Percentiles rank a stretch among this genome's conserved stretches.
Evolutionary conservation across 805 yeast species (phyloP).

Genomic region (Wickerhamiella qilinensis): DNA sequence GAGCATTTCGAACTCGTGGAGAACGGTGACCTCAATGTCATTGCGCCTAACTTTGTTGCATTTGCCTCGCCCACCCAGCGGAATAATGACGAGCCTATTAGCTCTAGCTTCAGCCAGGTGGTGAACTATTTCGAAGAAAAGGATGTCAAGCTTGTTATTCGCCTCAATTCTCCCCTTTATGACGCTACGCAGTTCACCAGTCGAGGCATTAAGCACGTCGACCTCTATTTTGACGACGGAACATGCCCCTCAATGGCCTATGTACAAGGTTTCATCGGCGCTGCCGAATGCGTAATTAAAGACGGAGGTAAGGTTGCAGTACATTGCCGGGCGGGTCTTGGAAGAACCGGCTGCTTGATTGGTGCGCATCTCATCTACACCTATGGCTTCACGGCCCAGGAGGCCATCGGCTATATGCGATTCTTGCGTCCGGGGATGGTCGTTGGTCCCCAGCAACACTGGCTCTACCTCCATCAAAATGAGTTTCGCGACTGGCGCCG

Average conservation of each 20-base stretch:
- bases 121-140: conserved; percentile 55
- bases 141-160: conserved; percentile 75
- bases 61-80: conserved; percentile 80
- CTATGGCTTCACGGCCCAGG: conserved; percentile 92
- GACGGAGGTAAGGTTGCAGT: conserved; percentile 91
- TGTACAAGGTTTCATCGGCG: conserved; percentile 86
- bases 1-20: conserved; percentile 92
- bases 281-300: conserved; percentile 75
- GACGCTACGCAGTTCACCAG: conserved; percentile 71
- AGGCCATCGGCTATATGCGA: conserved; percentile 92
- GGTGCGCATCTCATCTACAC: conserved; percentile 95
- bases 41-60: conserved; percentile 89
- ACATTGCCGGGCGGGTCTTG: conserved; percentile 98
- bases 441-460: conserved; percentile 99
- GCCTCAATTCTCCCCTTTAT: conserved; percentile 83
- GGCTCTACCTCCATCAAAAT: conserved; percentile 91
- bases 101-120: conserved; percentile 34
- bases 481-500: conserved; percentile 94
- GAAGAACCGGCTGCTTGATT: conserved; percentile 93
- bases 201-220: conserved; percentile 74
- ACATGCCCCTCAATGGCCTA: conserved; percentile 92
- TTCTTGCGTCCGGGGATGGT: conserved; percentile 98
- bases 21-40: conserved; percentile 86
- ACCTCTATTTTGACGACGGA: conserved; percentile 95
- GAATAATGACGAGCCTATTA: conserved; percentile 12